phyloP scores from a whole-genome alignment of 768 basidiomycete species.

The Butyriboletus loyo region DNA sequence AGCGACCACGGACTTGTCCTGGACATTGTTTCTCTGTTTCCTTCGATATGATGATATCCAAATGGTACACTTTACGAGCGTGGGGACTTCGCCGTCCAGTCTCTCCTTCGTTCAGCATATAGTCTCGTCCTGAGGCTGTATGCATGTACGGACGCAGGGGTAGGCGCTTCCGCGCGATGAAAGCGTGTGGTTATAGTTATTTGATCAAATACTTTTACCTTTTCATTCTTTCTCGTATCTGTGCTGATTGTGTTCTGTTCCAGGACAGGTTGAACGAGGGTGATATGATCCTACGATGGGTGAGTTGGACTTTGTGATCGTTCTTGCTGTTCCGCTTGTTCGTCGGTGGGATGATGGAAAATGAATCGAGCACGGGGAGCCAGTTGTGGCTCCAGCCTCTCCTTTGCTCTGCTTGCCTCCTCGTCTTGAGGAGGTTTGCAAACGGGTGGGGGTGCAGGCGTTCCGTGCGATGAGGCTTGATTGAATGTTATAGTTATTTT shows the following conservation, averaged over 20 bases:
- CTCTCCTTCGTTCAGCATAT: constrained; percentile 34
- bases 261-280: constrained; percentile 2
- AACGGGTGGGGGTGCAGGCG: constrained; percentile 22
- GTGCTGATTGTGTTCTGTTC: constrained; percentile 10
- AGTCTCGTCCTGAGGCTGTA: constrained; percentile 33
- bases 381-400: constrained; percentile 20
- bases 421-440: constrained; percentile 31
- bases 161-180: constrained; percentile 35
- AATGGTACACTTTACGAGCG: constrained; percentile 29
- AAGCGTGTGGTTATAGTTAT: constrained; percentile 36
- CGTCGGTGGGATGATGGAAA: constrained; percentile 30
- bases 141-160: constrained; percentile 35
- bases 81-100: constrained; percentile 33
- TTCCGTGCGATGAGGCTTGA: constrained; percentile 20
- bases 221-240: background rate
- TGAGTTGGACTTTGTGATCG: constrained; percentile 1
- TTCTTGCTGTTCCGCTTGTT: background rate
- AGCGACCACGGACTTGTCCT: background rate
- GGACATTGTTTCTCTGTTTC: background rate
- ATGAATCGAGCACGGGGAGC: constrained; percentile 24
- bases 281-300: background rate
- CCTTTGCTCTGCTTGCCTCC: constrained; percentile 14
- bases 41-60: constrained; percentile 29
- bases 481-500: constrained; percentile 34
- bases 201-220: constrained; percentile 18